Conservation (phyloP, 768 basidiomycete species). For the Tephrocybe rancida region DNA sequence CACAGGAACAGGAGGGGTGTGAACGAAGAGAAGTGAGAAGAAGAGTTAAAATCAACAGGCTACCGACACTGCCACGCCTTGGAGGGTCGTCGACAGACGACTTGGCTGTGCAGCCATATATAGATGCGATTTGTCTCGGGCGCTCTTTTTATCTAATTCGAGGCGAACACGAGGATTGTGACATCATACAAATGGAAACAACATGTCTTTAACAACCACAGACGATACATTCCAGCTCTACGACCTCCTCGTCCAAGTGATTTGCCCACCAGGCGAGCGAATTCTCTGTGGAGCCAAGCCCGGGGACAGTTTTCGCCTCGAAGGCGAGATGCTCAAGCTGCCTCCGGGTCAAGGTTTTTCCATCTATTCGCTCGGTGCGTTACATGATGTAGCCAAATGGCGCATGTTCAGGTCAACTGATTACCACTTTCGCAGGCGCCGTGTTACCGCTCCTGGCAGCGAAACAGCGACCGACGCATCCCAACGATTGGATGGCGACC, state of each 20-base stretch:
- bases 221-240: constrained; percentile 58
- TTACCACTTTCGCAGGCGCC: constrained; percentile 41
- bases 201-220: neutral
- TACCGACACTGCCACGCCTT: constrained; percentile 8
- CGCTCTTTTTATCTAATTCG: too few relatives aligned
- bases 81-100: neutral
- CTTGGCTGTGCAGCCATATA: neutral
- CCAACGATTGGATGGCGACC: constrained; percentile 70
- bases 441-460: constrained; percentile 69
- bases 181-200: neutral
- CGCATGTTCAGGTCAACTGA: neutral
- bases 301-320: constrained; percentile 63
- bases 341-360: constrained; percentile 68
- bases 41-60: neutral
- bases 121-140: too few relatives aligned
- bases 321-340: constrained; percentile 65
- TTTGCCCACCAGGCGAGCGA: constrained; percentile 58
- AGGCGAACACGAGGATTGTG: constrained; percentile 9
- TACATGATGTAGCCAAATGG: neutral
- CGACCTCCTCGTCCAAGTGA: constrained; percentile 63
- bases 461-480: constrained; percentile 58
- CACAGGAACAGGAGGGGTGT: neutral
- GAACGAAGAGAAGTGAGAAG: neutral
- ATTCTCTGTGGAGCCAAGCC: constrained; percentile 66
- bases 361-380: constrained; percentile 63